Evolutionary conservation across 805 yeast genomes (phyloP).

Genomic region (Blastobotrys muscicola): DNA sequence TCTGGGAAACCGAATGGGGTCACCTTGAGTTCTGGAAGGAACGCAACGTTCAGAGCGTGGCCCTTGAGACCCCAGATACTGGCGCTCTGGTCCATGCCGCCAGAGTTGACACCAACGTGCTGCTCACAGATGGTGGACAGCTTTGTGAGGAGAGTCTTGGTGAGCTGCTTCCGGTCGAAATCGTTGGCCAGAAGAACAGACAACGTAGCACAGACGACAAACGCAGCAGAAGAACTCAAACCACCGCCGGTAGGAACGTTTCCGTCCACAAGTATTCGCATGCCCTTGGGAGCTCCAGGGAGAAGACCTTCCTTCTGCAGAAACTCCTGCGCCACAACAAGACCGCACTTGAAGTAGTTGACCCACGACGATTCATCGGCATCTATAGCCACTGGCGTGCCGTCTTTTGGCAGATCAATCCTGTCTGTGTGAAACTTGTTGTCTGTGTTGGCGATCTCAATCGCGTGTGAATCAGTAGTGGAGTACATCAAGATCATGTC

Average conservation of each 20-base stretch:
- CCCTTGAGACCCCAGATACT: constrained; percentile 52
- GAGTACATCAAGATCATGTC: constrained; percentile 46
- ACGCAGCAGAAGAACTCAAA: constrained; percentile 62
- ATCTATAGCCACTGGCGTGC: constrained; percentile 33
- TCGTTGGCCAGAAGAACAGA: constrained; percentile 47
- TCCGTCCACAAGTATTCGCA: constrained; percentile 49
- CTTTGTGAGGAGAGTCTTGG: constrained; percentile 44
- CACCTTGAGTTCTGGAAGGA: constrained; percentile 49
- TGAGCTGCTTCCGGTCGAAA: constrained; percentile 25
- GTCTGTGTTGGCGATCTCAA: constrained; percentile 31
- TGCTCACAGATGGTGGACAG: constrained; percentile 62
- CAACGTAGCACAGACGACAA: constrained; percentile 54
- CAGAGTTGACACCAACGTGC: constrained; percentile 63
- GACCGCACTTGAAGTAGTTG: constrained; percentile 60
- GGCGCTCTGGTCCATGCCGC: constrained; percentile 77
- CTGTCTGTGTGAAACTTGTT: constrained; percentile 16
- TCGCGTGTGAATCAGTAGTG: constrained; percentile 18
- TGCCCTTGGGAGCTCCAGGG: constrained; percentile 27
- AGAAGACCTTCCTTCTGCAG: constrained; percentile 24
- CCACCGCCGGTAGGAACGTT: constrained; percentile 69
- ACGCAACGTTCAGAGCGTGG: constrained; percentile 51
- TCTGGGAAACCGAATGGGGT: constrained; percentile 46
- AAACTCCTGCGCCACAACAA: constrained; percentile 47
- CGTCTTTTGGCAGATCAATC: constrained; percentile 10
- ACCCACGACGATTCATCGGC: constrained; percentile 47